Percentiles rank a stretch among this genome's conserved stretches.
Conservation (phyloP, 225 moss, liverwort and hornwort genomes). For the Pseudoscleropodium purum region DNA sequence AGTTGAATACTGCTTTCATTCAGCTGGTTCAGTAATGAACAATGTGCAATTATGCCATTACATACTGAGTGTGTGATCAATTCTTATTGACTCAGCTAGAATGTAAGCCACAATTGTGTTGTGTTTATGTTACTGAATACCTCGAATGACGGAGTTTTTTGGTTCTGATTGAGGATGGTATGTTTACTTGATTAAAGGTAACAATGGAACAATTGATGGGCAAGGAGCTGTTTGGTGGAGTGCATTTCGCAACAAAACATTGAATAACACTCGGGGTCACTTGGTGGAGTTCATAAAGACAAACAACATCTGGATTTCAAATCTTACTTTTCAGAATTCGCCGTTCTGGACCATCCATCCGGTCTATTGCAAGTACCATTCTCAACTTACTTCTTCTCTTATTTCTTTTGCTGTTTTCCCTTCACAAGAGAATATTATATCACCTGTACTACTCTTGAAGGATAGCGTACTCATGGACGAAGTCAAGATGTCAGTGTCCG, state of each 20-base stretch:
- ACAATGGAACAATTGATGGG: conserved; percentile 85
- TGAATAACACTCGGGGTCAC: conserved; percentile 64
- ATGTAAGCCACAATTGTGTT: background rate
- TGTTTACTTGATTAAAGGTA: conserved; percentile 27
- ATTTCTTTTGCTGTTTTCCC: background rate
- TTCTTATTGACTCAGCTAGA: background rate
- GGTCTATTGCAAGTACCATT: conserved; percentile 67
- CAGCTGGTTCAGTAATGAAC: background rate
- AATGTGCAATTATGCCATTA: background rate
- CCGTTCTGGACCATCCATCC: conserved; percentile 92
- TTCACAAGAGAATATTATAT: background rate
- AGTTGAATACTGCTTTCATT: background rate
- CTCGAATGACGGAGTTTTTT: background rate
- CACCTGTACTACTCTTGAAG: background rate
- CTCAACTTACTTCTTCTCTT: background rate
- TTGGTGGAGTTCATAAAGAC: conserved; percentile 63
- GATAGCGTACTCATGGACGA: background rate
- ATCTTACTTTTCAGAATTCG: conserved; percentile 69
- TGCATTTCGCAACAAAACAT: conserved; percentile 21
- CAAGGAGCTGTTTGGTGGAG: conserved; percentile 81
- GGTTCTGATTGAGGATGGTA: background rate
- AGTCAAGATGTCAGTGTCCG: background rate
- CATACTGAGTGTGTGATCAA: background rate
- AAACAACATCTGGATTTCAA: conserved; percentile 46
- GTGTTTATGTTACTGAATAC: background rate